A percentile compares a stretch with the other conserved stretches of the same genome.
phyloP scores from a whole-genome alignment of 2,329 filamentous ascomycete species.

The Incumbomyces delicatus region DNA sequence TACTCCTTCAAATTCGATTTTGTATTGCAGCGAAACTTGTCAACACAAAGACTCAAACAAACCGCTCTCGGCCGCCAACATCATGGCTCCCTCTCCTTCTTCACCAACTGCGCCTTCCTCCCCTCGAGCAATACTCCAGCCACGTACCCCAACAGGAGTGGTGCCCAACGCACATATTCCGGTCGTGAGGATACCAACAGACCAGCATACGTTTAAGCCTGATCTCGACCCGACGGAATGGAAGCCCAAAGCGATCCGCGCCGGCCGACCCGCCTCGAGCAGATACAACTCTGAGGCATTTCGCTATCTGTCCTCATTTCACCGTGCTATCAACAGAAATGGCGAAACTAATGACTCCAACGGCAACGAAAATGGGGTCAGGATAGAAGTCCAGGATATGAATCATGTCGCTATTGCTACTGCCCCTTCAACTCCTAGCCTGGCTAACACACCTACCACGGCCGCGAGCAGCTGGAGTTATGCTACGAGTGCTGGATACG shows the following conservation, averaged over 20 bases:
- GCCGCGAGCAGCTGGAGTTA: conserved; percentile 30
- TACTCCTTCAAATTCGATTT: conserved; percentile 47
- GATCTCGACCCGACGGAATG: conserved; percentile 42
- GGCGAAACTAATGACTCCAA: neutral
- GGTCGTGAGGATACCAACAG: conserved; percentile 30
- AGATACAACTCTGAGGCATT: conserved; percentile 32
- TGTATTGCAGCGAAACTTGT: conserved; percentile 55
- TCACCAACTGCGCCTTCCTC: conserved; percentile 27
- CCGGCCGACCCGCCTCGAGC: conserved; percentile 21
- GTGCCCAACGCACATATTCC: conserved; percentile 19
- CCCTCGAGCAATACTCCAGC: conserved; percentile 28
- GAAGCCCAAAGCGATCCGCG: conserved; percentile 31
- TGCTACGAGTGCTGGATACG: conserved; percentile 23
- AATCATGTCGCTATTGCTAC: conserved; percentile 6
- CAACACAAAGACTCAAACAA: conserved; percentile 38
- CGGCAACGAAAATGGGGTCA: neutral
- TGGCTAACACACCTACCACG: conserved; percentile 30
- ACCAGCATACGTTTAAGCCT: conserved; percentile 29
- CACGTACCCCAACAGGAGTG: conserved; percentile 28
- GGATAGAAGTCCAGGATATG: neutral
- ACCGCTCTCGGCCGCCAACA: conserved; percentile 31
- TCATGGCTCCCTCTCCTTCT: conserved; percentile 23
- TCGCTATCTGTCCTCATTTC: conserved; percentile 36
- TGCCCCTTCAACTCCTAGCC: conserved; percentile 21
- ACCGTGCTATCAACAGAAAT: conserved; percentile 20